Percentiles rank a stretch among this genome's conserved stretches.
phyloP scores from a whole-genome alignment of 2,329 filamentous ascomycete genomes.

The Pseudogymnoascus sp. region DNA sequence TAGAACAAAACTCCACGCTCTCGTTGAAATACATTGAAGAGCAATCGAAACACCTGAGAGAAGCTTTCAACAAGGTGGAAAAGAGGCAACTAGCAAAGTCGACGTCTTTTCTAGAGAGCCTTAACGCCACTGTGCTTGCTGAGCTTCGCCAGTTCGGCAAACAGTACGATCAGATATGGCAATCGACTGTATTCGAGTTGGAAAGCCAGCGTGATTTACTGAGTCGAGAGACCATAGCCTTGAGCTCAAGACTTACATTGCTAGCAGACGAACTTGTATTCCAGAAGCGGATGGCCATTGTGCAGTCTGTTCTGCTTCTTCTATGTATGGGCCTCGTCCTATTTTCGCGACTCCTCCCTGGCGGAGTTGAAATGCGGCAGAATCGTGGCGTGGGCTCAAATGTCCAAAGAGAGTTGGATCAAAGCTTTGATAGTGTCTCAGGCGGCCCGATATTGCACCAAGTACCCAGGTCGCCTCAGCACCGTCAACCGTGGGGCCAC shows the following conservation, averaged over 20 bases:
- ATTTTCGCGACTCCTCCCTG: conserved; percentile 52
- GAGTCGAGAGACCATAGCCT: conserved; percentile 71
- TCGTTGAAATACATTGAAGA: conserved; percentile 96
- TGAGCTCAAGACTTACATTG: conserved; percentile 72
- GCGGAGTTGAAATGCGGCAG: conserved; percentile 15
- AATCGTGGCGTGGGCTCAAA: neutral
- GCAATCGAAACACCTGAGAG: conserved; percentile 81
- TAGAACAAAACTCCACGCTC: conserved; percentile 87
- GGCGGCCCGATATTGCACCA: neutral
- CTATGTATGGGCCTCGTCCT: conserved; percentile 82
- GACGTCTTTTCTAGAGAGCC: conserved; percentile 66
- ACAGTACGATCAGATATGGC: conserved; percentile 95
- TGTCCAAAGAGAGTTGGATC: neutral
- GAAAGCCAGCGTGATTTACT: conserved; percentile 82
- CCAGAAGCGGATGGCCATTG: conserved; percentile 85
- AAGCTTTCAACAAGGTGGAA: conserved; percentile 79
- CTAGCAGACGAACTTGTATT: conserved; percentile 87
- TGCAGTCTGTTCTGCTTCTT: conserved; percentile 80
- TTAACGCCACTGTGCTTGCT: conserved; percentile 80
- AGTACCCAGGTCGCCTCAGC: neutral
- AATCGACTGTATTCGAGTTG: conserved; percentile 85
- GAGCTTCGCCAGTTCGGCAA: conserved; percentile 71
- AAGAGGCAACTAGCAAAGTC: conserved; percentile 81
- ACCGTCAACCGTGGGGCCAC: conserved; percentile 2
- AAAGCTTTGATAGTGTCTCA: conserved; percentile 1